A percentile compares a stretch with the other conserved stretches of the same genome.
These are phyloP conservation scores for Lasiodiplodia sp. DNA, from an alignment of 2,329 filamentous ascomycete genomes.

Conservation along the genomic window DNA sequence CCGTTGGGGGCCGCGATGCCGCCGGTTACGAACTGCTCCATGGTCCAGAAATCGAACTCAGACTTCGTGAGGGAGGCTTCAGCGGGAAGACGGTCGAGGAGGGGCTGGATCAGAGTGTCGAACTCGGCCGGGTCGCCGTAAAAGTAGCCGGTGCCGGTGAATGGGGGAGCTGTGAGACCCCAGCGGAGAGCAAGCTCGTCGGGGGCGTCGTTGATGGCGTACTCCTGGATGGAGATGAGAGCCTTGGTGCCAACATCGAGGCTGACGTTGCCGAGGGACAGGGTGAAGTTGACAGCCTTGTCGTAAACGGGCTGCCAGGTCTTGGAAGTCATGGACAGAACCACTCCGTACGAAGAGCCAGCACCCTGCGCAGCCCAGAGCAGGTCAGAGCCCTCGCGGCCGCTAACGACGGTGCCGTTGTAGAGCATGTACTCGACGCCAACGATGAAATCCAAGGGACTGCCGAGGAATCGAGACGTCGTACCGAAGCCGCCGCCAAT, in stretches of 20 bases:
- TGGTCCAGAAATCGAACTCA: slow-evolving; percentile 34
- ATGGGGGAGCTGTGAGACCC: slow-evolving; percentile 32
- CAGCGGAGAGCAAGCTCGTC: slow-evolving; percentile 35
- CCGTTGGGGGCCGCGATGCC: slow-evolving; percentile 31
- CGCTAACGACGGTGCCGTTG: slow-evolving; percentile 22
- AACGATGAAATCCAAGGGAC: slow-evolving; percentile 33
- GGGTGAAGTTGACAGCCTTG: slow-evolving; percentile 33
- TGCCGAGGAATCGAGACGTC: slow-evolving; percentile 34
- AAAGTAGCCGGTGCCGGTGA: slow-evolving; percentile 33
- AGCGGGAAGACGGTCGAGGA: slow-evolving; percentile 33
- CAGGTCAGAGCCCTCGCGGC: slow-evolving; percentile 11
- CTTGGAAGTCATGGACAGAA: slow-evolving; percentile 33
- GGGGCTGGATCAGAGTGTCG: slow-evolving; percentile 31
- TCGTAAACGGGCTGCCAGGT: slow-evolving; percentile 34
- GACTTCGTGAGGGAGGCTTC: slow-evolving; percentile 32
- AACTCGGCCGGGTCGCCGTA: slow-evolving; percentile 35
- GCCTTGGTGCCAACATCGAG: slow-evolving; percentile 33
- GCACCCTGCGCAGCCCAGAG: slow-evolving; percentile 32
- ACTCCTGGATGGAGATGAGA: slow-evolving; percentile 33
- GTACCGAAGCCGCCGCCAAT: slow-evolving; percentile 35
- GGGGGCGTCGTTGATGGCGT: slow-evolving; percentile 33
- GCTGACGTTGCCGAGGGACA: slow-evolving; percentile 32
- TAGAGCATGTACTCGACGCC: slow-evolving; percentile 32
- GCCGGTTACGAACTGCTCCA: slow-evolving; percentile 30
- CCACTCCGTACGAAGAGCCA: slow-evolving; percentile 34